Evolutionary conservation across 176 grass and related monocot species (phyloP).

Genomic region (Microstegium vimineum): DNA sequence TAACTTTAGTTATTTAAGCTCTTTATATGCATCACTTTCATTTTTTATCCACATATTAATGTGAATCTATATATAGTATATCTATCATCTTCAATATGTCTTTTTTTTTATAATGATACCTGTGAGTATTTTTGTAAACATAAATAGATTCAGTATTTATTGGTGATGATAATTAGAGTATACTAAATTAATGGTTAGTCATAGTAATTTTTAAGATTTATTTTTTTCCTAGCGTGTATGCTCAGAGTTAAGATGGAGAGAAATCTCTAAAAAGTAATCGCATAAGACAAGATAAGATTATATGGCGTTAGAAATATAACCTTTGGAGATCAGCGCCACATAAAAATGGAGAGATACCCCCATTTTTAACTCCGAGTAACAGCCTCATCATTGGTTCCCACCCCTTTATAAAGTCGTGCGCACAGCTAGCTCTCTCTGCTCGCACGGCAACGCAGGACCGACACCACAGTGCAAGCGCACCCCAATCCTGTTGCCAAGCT

Average conservation of each 20-base stretch:
- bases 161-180: background rate
- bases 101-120: background rate
- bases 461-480: constrained; percentile 29
- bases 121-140: background rate
- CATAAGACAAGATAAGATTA: background rate
- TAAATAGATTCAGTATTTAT: background rate
- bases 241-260: too few relatives aligned
- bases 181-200: background rate
- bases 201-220: too few relatives aligned
- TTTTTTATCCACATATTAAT: too few relatives aligned
- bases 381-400: background rate
- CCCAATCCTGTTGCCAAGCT: background rate
- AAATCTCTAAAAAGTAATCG: too few relatives aligned
- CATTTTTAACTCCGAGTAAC: constrained; percentile 1
- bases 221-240: too few relatives aligned
- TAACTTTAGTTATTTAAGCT: too few relatives aligned
- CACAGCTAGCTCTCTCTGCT: background rate
- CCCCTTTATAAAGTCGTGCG: constrained; percentile 30
- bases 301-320: background rate
- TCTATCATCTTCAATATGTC: too few relatives aligned
- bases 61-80: too few relatives aligned
- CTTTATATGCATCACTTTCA: too few relatives aligned
- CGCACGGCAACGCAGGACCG: constrained; percentile 41
- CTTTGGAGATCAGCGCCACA: background rate
- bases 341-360: background rate